Base-by-base conservation (phyloP, 208 protist species). In the Angomonas deanei region DNA sequence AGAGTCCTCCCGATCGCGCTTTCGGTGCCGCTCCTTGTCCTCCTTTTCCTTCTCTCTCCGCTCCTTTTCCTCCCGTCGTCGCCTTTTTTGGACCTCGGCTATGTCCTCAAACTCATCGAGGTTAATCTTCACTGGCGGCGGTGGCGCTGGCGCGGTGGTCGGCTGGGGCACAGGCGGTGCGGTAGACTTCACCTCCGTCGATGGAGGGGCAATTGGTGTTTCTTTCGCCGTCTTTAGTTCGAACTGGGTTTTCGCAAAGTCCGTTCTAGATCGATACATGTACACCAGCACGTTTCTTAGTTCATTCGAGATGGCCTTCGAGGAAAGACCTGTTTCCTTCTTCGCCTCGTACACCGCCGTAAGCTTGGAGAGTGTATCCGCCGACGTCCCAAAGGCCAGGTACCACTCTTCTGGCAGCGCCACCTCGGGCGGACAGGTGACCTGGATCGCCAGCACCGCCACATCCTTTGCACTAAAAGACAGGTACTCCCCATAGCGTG, bases 401-500 rank as follows among this genome's bases (percentile, higher is more conserved):
- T 60, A 75, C 86, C 88, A 94, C 19, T 76, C 30, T 4, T 58
- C 11, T 3, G 84, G 84, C 24, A 88, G 66, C 32, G 36, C 48
- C 27, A 89, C 50, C 30, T 68, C 65, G 0, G 66, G 15, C 15
- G 80, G 80, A 5, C 57, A 60, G 1, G 79, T 81, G 0, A 66
- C 49, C 34, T 68, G 61, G 38, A 94, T 69, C 2, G 88, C 85
- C 58, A 71, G 84, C 4, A 88, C 61, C 15, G 85, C 88, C 19
- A 94, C 66, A 6, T 70, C 70, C 23, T 76, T 55, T 0, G 76
- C 72, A 2, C 77, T 55, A 4, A 75, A 61, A 0, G 47, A 6
- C 17, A 78, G 59, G 10, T 92, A 62, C 0, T 50, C 59, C 5
- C 63, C 39, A 24, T 63, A 87, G 24, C 88, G 83, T 24, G 88